Percentiles rank a stretch among this genome's conserved stretches.
Conservation (phyloP, 1,284 basidiomycete genomes). For the Rhodotorula sp. region DNA sequence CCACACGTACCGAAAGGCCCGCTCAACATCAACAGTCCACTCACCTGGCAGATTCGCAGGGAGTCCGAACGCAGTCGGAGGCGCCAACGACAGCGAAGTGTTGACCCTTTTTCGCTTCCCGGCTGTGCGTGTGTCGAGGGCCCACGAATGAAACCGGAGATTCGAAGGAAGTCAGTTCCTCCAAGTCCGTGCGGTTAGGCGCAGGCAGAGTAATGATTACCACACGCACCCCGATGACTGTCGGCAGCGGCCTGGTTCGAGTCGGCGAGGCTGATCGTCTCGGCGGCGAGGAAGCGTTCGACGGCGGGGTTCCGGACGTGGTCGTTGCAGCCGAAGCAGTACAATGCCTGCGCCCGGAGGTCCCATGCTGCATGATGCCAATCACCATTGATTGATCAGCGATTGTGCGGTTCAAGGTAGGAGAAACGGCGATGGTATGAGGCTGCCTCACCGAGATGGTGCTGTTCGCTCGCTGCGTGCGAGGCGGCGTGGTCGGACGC, state of each 20-base stretch:
- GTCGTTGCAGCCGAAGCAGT: conserved; percentile 21
- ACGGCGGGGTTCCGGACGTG: conserved; percentile 18
- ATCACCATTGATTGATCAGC: background rate
- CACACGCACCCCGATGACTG: background rate
- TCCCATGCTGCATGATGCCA: conserved; percentile 20
- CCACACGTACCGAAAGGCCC: too few relatives aligned
- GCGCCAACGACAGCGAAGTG: background rate
- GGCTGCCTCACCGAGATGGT: conserved; percentile 15
- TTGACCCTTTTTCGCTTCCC: conserved; percentile 16
- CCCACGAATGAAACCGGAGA: background rate
- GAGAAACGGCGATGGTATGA: background rate
- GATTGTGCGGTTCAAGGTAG: background rate
- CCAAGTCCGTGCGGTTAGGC: too few relatives aligned
- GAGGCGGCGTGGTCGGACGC: conserved; percentile 1
- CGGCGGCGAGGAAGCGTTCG: conserved; percentile 12
- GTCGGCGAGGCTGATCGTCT: background rate
- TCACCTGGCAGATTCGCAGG: conserved; percentile 7
- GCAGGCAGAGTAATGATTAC: too few relatives aligned
- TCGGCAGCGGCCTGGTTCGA: background rate
- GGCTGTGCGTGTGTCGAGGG: background rate
- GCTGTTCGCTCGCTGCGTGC: conserved; percentile 4
- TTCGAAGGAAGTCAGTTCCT: background rate
- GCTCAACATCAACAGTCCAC: too few relatives aligned
- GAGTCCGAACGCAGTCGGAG: background rate
- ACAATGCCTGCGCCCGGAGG: conserved; percentile 10